Conservation (phyloP, 768 basidiomycete genomes). For the Floccularia luteovirens region DNA sequence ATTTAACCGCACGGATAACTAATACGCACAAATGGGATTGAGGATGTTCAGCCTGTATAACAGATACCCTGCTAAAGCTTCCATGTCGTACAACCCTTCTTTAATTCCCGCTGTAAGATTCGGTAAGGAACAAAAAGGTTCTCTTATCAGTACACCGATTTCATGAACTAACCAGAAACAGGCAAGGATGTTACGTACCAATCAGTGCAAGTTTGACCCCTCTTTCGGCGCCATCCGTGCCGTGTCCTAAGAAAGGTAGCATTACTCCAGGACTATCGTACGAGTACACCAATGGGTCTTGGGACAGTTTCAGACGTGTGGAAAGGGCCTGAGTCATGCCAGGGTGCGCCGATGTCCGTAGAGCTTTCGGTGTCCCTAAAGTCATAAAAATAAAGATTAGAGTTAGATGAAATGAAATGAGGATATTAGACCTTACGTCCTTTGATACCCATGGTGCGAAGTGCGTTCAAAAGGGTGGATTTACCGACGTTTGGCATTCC, state of each 20-base stretch:
- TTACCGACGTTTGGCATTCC: constrained; percentile 99
- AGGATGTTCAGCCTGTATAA: constrained; percentile 78
- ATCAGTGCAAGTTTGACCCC: constrained; percentile 92
- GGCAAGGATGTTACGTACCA: constrained; percentile 50
- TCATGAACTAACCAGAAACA: too few species aligned
- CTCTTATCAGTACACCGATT: background rate
- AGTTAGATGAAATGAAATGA: constrained; percentile 1
- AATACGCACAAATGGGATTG: constrained; percentile 57
- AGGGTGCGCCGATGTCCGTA: constrained; percentile 83
- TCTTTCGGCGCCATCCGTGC: constrained; percentile 79
- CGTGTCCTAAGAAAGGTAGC: constrained; percentile 89
- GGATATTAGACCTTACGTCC: constrained; percentile 55
- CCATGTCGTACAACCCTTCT: constrained; percentile 82
- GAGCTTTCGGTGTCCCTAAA: constrained; percentile 76
- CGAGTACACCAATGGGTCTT: constrained; percentile 82
- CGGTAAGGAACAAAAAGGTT: constrained; percentile 10
- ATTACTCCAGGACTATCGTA: constrained; percentile 97
- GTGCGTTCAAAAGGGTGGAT: constrained; percentile 86
- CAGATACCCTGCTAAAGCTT: constrained; percentile 80
- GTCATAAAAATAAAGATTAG: constrained; percentile 1
- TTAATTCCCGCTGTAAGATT: constrained; percentile 78
- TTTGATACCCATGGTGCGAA: constrained; percentile 79
- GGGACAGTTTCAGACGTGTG: constrained; percentile 77
- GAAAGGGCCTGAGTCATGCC: constrained; percentile 88
- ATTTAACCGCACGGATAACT: constrained; percentile 5